Evolutionary conservation across 331 rosid species (phyloP), one percentile per base, ranked within the genome.

Genomic region (Arachis monticola): DNA sequence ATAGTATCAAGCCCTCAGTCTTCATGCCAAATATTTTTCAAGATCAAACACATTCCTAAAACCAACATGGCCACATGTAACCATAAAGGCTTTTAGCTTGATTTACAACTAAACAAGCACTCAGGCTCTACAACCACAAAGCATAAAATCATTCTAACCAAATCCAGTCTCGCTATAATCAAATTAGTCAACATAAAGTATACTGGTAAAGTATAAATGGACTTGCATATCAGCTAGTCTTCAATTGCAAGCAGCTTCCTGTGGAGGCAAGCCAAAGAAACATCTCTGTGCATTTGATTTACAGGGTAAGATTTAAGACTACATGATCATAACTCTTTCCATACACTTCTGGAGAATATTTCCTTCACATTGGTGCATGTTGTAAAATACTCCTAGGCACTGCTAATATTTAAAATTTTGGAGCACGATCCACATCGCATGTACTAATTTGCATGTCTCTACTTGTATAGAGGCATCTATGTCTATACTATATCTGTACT

Each of bases 401-500:
- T 8, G 44, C 35, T 30, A 42, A 58, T 9, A 70, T 71, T 42
- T 12, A 10, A 67, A 76, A 60, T 47, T 73, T 66, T 40, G 67
- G 41, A 8, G 10, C 57, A 41, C 14, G 53, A 75, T 56, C 64
- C 63, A 63, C 30, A 47, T 27, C 4, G 48, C 77, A 56, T 51
- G 59, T 72, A 80, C 11, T 62, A 10, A 56, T 77, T 8, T 59
- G 55, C 66, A 72, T 62, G 55, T 38, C 22, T 60, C 4, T 66
- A 73, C 5, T 60, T 47, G n/a, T 38, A 41, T 3, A n/a, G 66
- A 73, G 32, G 10, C 66, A 67, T 58, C 22, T 17, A 17, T 17
- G 22, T 17, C 22, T 17, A 17, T 17, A 17, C 22, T 17, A 17
- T 17, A 17, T 17, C 22, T 17, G 22, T 17, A 17, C 22, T 17